Base-by-base conservation (phyloP, 495 filamentous ascomycete species). In the Penicillium cinerascens region DNA sequence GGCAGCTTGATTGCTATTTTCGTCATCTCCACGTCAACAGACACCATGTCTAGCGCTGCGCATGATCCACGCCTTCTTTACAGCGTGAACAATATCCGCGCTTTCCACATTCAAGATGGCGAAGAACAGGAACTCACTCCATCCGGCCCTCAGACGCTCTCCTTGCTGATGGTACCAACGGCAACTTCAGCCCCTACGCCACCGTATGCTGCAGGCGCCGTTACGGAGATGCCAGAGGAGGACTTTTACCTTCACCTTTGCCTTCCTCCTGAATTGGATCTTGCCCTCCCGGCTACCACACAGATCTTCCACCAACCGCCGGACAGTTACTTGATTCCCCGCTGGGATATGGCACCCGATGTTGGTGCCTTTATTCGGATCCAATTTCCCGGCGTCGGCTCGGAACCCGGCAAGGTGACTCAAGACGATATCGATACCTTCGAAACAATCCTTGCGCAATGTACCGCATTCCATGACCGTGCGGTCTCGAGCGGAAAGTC, bases 361-460 rank as follows among this genome's bases (percentile, higher is more conserved):
- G 85, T 82, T 54, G 90, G 89, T 51, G 89, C 90, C 8, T 97
- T 97, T 61, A 95, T 91, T 25, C 79, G 88, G 26, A 89, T 97
- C 57, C 87, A 95, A 65, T 95, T 97, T 54, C 91, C 91, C 2
- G 64, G 78, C 4, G 76, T 89, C 9, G 88, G 89, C 10, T 78
- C 75, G 44, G 79, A 78, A 1, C 69, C 77, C 0, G 76, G 79
- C 29, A 82, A 81, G 47, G 84, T 86, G 22, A 82, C 86, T 3
- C 91, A 97, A 70, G 91, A 97, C 61, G 91, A 97, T 67, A 78
- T 96, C 22, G 91, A 97, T 67, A 97, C 91, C 0, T 97, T 97
- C 62, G 91, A 97, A 75, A 96, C 91, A 3, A 97, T 97, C 48
- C 78, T 97, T 36, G 91, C 91, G 23, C 91, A 97, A 70, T 97